These are phyloP conservation scores for Trypanosomatidae sp. DNA, from an alignment of 208 protist genomes.

Conservation along the genomic window DNA sequence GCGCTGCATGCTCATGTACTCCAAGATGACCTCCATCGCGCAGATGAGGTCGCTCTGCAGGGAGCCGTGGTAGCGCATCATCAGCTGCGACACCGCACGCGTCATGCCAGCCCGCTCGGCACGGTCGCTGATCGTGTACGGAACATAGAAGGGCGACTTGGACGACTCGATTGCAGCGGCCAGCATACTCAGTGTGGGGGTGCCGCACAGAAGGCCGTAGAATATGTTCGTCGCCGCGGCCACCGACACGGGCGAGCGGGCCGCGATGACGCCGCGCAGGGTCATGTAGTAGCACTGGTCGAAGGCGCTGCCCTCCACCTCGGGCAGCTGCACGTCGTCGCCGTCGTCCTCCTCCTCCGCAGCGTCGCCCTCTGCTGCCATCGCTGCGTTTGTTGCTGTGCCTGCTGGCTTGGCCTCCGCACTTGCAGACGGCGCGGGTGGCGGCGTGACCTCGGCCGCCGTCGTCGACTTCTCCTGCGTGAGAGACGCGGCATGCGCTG, in stretches of 20 bases:
- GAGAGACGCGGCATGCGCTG: not conserved
- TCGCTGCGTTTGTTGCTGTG: not conserved
- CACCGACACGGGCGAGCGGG: conserved; percentile 55
- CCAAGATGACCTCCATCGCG: conserved; percentile 55
- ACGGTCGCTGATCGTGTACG: conserved; percentile 55
- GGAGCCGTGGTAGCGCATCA: conserved; percentile 53
- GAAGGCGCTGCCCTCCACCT: conserved; percentile 15
- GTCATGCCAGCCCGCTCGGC: conserved; percentile 21
- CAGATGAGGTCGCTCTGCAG: conserved; percentile 67
- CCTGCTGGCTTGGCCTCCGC: no score
- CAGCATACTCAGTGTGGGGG: conserved; percentile 67
- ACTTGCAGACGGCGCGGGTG: no score
- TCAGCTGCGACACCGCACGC: conserved; percentile 37
- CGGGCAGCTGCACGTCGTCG: not conserved
- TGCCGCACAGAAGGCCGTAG: conserved; percentile 66
- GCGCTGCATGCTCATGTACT: conserved; percentile 77
- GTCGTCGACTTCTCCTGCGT: no score
- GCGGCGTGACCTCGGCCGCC: no score
- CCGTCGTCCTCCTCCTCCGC: conserved; percentile 14
- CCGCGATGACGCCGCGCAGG: conserved; percentile 66
- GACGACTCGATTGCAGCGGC: conserved; percentile 65
- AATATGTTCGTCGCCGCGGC: conserved; percentile 63
- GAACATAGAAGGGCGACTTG: conserved; percentile 67
- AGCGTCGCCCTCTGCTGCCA: not conserved
- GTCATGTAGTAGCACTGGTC: conserved; percentile 58